A percentile compares a stretch with the other conserved stretches of the same genome.
Evolutionary conservation across 768 basidiomycete genomes (phyloP).

Genomic region (Lentinus brumalis): DNA sequence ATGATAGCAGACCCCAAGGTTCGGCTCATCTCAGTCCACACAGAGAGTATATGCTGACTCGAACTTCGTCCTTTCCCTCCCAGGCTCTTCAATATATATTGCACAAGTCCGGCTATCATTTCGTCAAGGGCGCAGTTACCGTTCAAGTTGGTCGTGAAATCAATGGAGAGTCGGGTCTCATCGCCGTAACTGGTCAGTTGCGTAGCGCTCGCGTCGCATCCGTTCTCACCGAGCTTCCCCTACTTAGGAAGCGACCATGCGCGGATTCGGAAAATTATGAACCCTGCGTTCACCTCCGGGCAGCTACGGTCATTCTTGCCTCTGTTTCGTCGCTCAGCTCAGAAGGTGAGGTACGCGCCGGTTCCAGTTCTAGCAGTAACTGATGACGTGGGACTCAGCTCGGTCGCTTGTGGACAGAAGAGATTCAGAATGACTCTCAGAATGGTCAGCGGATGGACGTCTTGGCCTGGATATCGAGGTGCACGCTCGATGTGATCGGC

Average conservation of each 20-base stretch:
- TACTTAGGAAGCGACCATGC: conserved; percentile 22
- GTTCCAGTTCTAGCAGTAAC: background rate
- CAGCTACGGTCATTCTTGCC: conserved; percentile 27
- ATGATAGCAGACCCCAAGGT: conserved; percentile 18
- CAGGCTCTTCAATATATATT: conserved; percentile 32
- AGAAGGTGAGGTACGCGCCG: conserved; percentile 19
- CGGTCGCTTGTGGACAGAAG: conserved; percentile 27
- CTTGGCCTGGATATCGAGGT: conserved; percentile 23
- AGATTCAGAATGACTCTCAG: conserved; percentile 5
- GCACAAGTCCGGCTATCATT: conserved; percentile 31
- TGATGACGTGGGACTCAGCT: conserved; percentile 10
- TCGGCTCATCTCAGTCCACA: background rate
- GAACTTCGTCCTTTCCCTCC: background rate
- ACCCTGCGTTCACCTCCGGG: conserved; percentile 25
- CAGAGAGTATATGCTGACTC: background rate
- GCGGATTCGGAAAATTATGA: conserved; percentile 27
- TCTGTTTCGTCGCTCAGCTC: conserved; percentile 19
- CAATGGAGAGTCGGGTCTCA: conserved; percentile 14
- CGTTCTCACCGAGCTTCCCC: background rate
- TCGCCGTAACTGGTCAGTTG: conserved; percentile 16
- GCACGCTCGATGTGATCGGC: conserved; percentile 30
- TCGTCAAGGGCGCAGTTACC: conserved; percentile 27
- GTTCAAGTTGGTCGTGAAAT: conserved; percentile 22
- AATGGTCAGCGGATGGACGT: conserved; percentile 17
- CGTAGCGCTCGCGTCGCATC: background rate